Evolutionary conservation across 331 rosid genomes (phyloP), one percentile per base, ranked within the genome.

Genomic region (Spiraea crenata): DNA sequence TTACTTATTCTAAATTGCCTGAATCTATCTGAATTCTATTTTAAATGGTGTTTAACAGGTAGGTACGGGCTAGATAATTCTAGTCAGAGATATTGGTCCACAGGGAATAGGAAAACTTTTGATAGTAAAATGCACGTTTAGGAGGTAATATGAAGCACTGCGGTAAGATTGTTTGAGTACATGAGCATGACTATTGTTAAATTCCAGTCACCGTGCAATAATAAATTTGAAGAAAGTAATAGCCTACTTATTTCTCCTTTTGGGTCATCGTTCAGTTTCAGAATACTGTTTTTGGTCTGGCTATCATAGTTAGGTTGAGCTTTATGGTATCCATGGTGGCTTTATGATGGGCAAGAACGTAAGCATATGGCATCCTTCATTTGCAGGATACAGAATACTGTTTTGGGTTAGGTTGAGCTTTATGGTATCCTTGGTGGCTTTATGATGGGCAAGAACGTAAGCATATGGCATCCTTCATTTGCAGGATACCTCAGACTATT

Each of bases 401-500:
- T 41, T 37, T 12, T 13, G 8, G 39, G 31, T 13, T 46, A 25
- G 14, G 42, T 4, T 25, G 6, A 44, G 5, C 5, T 6, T n/a
- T 57, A 20, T 42, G 46, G 9, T 25, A 50, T 55, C 16, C 42
- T 13, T 15, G 13, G 17, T 25, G 49, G 34, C 9, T 31, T 57
- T 25, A 74, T 61, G 63, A 17, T 39, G 11, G 41, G 50, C 5
- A 34, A 50, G 65, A 76, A 66, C 74, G 55, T 14, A 57, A 10
- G 31, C 35, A 51, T 42, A 34, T 11, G 38, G 60, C 74, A 41
- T 41, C 58, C 62, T 71, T 42, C 45, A 59, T 68, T 64, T 79
- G 45, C 87, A 92, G 96, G 97, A 89, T 46, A 81, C 87, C 64
- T 78, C 86, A 2, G 20, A 64, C 4, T 92, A 92, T 69, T 68